phyloP scores from a whole-genome alignment of 2,329 filamentous ascomycete genomes.

The Talaromyces sp. region DNA sequence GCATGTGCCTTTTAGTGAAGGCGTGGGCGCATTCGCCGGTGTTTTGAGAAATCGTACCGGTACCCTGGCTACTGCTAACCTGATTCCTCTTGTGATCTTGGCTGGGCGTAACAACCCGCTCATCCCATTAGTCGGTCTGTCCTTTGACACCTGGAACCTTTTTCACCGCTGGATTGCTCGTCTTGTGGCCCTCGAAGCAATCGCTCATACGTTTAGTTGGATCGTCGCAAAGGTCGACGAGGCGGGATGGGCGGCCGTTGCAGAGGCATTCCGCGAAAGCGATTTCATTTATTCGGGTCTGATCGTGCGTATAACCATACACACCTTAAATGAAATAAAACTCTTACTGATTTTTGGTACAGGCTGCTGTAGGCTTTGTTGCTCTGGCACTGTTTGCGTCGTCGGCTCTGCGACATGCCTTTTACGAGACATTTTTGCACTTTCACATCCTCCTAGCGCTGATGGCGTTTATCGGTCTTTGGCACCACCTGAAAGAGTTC shows the following conservation, averaged over 20 bases:
- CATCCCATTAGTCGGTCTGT: conserved; percentile 70
- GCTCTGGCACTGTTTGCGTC: conserved; percentile 64
- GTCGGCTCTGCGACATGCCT: conserved; percentile 81
- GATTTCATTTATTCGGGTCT: conserved; percentile 37
- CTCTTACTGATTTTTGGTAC: conserved; percentile 11
- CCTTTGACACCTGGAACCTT: conserved; percentile 92
- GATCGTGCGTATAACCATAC: conserved; percentile 29
- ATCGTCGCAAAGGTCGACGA: conserved; percentile 58
- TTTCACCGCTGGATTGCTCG: conserved; percentile 77
- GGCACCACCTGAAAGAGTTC: conserved; percentile 67
- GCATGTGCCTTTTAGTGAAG: conserved; percentile 34
- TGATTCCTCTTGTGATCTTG: conserved; percentile 79
- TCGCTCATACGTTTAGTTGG: conserved; percentile 67
- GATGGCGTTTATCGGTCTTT: conserved; percentile 63
- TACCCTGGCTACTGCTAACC: conserved; percentile 75
- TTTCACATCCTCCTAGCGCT: conserved; percentile 72
- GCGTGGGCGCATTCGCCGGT: conserved; percentile 27
- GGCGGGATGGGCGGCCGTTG: conserved; percentile 31
- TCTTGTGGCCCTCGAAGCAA: conserved; percentile 59
- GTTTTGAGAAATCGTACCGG: conserved; percentile 55
- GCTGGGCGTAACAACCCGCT: conserved; percentile 88
- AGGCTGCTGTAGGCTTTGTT: conserved; percentile 51
- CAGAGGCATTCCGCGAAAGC: conserved; percentile 22
- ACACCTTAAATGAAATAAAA: background rate
- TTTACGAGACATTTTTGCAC: conserved; percentile 94